A percentile compares a stretch with the other conserved stretches of the same genome.
phyloP scores from a whole-genome alignment of 768 basidiomycete genomes.

The Paxillus ammoniavirescens region DNA sequence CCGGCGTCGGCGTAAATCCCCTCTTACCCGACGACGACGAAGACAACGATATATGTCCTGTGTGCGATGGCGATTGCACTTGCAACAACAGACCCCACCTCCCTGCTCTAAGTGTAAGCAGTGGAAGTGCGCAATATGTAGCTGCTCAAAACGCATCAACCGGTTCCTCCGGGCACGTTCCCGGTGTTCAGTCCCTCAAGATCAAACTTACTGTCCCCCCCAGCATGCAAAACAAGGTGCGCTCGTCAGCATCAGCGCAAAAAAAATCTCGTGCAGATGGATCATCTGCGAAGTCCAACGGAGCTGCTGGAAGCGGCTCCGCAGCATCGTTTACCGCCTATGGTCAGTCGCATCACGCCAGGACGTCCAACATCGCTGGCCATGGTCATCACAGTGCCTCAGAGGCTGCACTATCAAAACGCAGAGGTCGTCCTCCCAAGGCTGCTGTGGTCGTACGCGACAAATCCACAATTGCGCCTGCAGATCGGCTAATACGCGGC shows the following conservation, averaged over 20 bases:
- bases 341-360: conserved; percentile 10
- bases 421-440: conserved; percentile 59
- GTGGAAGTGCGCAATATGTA: conserved; percentile 39
- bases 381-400: conserved; percentile 19
- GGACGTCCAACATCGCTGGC: conserved; percentile 27
- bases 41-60: conserved; percentile 85
- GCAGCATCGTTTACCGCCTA: conserved; percentile 6
- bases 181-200: conserved; percentile 47
- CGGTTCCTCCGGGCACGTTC: conserved; percentile 29
- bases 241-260: conserved; percentile 20
- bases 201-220: conserved; percentile 71
- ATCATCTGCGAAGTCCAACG: conserved; percentile 37
- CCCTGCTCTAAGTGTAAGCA: conserved; percentile 27
- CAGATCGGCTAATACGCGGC: conserved; percentile 24
- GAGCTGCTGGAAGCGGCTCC: conserved; percentile 31
- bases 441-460: conserved; percentile 34
- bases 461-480: conserved; percentile 9
- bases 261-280: conserved; percentile 28
- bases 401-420: conserved; percentile 36
- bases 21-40: conserved; percentile 58
- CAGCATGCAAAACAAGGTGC: conserved; percentile 48
- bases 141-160: conserved; percentile 38
- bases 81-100: conserved; percentile 52
- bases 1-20: conserved; percentile 44
- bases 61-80: conserved; percentile 89